These are phyloP conservation scores for Celoporthe dispersa DNA, from an alignment of 2,329 filamentous ascomycete genomes.

Conservation along the genomic window DNA sequence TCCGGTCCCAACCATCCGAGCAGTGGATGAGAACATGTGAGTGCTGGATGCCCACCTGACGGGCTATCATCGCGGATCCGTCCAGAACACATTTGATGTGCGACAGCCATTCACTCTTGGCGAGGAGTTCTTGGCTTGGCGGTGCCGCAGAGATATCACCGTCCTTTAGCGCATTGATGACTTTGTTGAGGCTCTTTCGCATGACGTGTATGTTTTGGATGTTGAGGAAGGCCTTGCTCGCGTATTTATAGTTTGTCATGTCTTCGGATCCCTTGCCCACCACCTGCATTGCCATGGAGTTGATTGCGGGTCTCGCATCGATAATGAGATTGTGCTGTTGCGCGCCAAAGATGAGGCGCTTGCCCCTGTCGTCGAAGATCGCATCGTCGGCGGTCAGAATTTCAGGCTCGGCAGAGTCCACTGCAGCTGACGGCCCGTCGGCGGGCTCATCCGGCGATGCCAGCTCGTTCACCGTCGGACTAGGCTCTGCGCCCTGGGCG, in stretches of 20 bases:
- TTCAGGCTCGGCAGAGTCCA: constrained; percentile 64
- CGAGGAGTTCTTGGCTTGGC: constrained; percentile 79
- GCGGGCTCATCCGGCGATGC: constrained; percentile 62
- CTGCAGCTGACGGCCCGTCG: constrained; percentile 52
- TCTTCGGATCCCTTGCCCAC: constrained; percentile 94
- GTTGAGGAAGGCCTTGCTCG: constrained; percentile 87
- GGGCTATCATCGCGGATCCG: constrained; percentile 81
- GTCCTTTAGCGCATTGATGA: constrained; percentile 89
- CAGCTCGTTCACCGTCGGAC: constrained; percentile 54
- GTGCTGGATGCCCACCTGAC: constrained; percentile 87
- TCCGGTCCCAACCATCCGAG: constrained; percentile 98
- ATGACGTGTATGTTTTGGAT: constrained; percentile 99
- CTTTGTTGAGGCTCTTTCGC: constrained; percentile 85
- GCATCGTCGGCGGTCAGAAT: constrained; percentile 58
- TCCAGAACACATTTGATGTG: constrained; percentile 86
- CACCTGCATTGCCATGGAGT: constrained; percentile 92
- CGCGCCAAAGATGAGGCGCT: constrained; percentile 79
- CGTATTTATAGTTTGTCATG: constrained; percentile 95
- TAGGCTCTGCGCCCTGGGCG: constrained; percentile 41
- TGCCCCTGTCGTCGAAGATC: constrained; percentile 62
- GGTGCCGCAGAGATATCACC: constrained; percentile 84
- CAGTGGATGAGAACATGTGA: constrained; percentile 97
- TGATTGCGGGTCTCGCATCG: constrained; percentile 91
- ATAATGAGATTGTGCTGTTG: constrained; percentile 95
- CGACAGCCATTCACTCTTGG: constrained; percentile 87